phyloP scores from a whole-genome alignment of 192 early-diverging fungal species.

The Oehlia diaphana region DNA sequence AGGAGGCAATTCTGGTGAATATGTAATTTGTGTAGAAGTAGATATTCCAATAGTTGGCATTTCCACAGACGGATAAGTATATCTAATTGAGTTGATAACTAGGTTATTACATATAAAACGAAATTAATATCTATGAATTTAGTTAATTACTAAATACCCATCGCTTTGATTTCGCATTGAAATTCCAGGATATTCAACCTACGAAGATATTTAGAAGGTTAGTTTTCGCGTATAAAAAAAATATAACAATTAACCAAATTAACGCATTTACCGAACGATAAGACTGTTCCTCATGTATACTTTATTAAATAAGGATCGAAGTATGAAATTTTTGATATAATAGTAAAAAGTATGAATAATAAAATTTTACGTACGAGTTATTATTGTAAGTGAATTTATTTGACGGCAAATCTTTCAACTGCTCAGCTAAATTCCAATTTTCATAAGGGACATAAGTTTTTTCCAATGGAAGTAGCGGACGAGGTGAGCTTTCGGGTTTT shows the following conservation, averaged over 20 bases:
- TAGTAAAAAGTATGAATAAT: not conserved
- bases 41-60: not conserved
- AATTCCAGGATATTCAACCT: conserved; percentile 16
- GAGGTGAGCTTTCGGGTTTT: not conserved
- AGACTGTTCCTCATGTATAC: not conserved
- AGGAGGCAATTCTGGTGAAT: conserved; percentile 7
- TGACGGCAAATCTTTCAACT: not conserved
- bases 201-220: not conserved
- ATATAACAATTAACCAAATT: not conserved
- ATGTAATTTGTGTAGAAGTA: not conserved
- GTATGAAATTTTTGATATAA: not conserved
- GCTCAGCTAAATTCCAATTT: not conserved
- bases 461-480: too few species aligned
- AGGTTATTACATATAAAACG: not conserved
- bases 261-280: not conserved
- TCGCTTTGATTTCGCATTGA: conserved; percentile 22
- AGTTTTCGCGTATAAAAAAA: conserved; percentile 1
- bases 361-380: not conserved
- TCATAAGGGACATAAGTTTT: not conserved
- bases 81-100: not conserved
- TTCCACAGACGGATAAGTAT: not conserved
- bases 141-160: conserved; percentile 17
- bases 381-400: not conserved
- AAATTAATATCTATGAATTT: not conserved
- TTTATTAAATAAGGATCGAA: not conserved